Evolutionary conservation across 2,329 filamentous ascomycete species (phyloP).

Genomic region (Teratosphaeria viscida): DNA sequence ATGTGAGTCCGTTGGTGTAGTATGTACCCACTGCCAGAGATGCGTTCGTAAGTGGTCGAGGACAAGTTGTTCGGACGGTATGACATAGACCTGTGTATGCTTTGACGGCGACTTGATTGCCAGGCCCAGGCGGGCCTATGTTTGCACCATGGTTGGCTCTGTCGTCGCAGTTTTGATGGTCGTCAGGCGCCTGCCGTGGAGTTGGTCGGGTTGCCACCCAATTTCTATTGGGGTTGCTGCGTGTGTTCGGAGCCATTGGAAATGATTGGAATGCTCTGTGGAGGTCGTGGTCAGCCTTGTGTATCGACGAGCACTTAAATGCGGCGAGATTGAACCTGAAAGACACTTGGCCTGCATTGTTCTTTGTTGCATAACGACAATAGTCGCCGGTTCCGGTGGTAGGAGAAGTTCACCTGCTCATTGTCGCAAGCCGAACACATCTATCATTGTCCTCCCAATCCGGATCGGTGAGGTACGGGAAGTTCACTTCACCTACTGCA

Average conservation of each 20-base stretch:
- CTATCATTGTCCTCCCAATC: neutral
- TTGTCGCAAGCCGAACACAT: neutral
- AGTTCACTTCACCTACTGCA: too few relatives aligned
- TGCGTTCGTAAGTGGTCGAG: neutral
- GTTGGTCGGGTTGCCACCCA: neutral
- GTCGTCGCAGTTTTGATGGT: neutral
- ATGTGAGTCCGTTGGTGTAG: neutral
- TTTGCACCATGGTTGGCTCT: neutral
- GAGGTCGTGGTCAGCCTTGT: too few relatives aligned
- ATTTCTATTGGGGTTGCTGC: neutral
- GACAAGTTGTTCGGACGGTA: neutral
- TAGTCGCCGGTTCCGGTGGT: neutral
- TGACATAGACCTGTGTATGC: neutral
- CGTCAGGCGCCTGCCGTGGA: neutral
- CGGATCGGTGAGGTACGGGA: too few relatives aligned
- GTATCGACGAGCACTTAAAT: too few relatives aligned
- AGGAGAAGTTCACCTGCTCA: neutral
- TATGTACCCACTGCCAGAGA: neutral
- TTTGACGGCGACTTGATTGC: neutral
- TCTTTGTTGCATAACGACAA: neutral
- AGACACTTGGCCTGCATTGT: neutral
- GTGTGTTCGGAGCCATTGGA: neutral
- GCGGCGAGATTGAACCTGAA: neutral
- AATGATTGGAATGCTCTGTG: neutral
- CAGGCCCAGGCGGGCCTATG: neutral